Base-by-base conservation (phyloP, 495 filamentous ascomycete species). In the Penicillium antarcticum region DNA sequence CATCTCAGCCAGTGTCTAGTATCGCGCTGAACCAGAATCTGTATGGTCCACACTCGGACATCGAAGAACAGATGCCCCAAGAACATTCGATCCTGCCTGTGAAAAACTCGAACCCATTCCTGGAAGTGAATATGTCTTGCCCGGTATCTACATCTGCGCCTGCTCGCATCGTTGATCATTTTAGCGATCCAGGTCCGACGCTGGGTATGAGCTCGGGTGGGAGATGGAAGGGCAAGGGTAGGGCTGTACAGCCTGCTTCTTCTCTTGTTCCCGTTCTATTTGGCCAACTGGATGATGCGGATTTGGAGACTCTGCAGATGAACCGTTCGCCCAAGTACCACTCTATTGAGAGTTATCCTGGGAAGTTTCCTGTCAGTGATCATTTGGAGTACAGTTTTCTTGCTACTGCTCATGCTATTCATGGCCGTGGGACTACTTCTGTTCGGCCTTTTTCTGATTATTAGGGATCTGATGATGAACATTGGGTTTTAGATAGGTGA, bases 401-500 rank as follows among this genome's bases (percentile, higher is more conserved):
- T 51, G 68, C 64, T 8, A 66, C 58, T 11, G 62, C 62, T 19
- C 51, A 53, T 38, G 45, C 48, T 19, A 51, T 69, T 31, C 55
- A 57, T 11, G 62, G 63, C 42, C 50, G 45, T 24, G 64, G 58
- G 12, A 61, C 57, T 33, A 69, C 64, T 29, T 57, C 60, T 45
- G 70, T 66, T 31, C 51, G 70, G 39, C 70, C 70, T 23, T 72
- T 70, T 45, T 70, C 70, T 12, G 66, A 69, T 45, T 59, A 66
- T 14, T 66, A 55, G 42, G 16, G 16, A 0, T n/a, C 24, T 32
- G 24, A 12, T 29, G 26, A 8, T 29, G 6, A 23, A 9, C 26
- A 1, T 29, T 29, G 26, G 26, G 26, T 7, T 29, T 29, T 29
- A 7, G 26, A 29, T 29, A 7, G 26, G 26, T 4, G 26, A 29